Evolutionary conservation across 2,329 filamentous ascomycete species (phyloP).

Genomic region (Fusarium annulatum): DNA sequence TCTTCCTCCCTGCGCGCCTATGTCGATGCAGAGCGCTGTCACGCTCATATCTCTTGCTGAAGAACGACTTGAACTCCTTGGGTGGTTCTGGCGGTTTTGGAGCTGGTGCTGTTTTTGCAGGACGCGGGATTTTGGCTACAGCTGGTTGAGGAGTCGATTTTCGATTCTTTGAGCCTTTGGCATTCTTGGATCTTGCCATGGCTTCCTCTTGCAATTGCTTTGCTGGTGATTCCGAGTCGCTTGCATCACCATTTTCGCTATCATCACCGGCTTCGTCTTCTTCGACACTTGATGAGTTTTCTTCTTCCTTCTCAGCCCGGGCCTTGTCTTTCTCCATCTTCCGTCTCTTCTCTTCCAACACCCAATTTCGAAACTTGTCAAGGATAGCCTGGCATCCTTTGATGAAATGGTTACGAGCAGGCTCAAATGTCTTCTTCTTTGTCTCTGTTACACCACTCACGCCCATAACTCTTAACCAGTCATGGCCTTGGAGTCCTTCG

Average conservation of each 20-base stretch:
- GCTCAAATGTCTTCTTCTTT: slow-evolving; percentile 87
- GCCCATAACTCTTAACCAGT: slow-evolving; percentile 94
- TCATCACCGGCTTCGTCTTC: slow-evolving; percentile 48
- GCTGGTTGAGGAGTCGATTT: slow-evolving; percentile 43
- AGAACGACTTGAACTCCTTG: slow-evolving; percentile 87
- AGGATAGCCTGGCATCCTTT: slow-evolving; percentile 83
- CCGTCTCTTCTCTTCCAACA: slow-evolving; percentile 85
- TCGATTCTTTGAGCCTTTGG: slow-evolving; percentile 49
- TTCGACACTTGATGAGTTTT: slow-evolving; percentile 44
- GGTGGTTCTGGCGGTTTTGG: slow-evolving; percentile 53
- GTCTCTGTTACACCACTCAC: slow-evolving; percentile 86
- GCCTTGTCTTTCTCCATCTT: slow-evolving; percentile 78
- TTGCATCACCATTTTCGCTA: slow-evolving; percentile 68
- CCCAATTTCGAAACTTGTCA: slow-evolving; percentile 90
- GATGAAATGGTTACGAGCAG: slow-evolving; percentile 86
- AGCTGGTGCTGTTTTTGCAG: slow-evolving; percentile 41
- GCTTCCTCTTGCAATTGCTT: slow-evolving; percentile 82
- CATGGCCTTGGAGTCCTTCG: slow-evolving; percentile 86
- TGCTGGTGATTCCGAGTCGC: slow-evolving; percentile 59
- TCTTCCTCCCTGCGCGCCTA: slow-evolving; percentile 75
- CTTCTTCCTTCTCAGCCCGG: slow-evolving; percentile 49
- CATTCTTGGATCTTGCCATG: slow-evolving; percentile 61
- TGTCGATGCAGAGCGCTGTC: slow-evolving; percentile 80
- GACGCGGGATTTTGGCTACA: slow-evolving; percentile 23
- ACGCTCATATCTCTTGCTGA: slow-evolving; percentile 80